Evolutionary conservation across 2,329 filamentous ascomycete genomes (phyloP).

Genomic region (Nigrospora osmanthi): DNA sequence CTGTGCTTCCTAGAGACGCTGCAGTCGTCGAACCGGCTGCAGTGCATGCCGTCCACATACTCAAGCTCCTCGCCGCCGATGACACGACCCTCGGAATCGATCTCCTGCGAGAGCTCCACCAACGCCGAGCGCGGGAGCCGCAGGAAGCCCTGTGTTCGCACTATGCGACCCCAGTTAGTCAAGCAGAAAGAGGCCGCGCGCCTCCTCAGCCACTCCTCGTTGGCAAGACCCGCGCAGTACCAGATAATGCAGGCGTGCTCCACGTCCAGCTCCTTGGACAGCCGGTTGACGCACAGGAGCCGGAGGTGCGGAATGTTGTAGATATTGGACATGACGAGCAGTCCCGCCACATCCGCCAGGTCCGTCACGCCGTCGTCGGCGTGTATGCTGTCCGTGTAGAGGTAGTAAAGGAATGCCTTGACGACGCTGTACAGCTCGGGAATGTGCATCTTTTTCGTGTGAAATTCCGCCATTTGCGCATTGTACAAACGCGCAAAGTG

Average conservation of each 20-base stretch:
- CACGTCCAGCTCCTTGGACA: conserved; percentile 86
- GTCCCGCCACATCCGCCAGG: conserved; percentile 80
- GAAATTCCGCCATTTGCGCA: conserved; percentile 94
- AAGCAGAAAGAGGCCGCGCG: conserved; percentile 84
- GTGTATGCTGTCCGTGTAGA: conserved; percentile 90
- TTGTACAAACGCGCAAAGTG: conserved; percentile 90
- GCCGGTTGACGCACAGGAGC: conserved; percentile 80
- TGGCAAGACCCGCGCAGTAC: conserved; percentile 85
- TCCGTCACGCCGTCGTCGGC: conserved; percentile 66
- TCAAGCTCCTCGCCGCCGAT: conserved; percentile 79
- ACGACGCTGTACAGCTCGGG: conserved; percentile 93
- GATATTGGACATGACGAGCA: conserved; percentile 95
- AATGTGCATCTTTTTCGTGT: conserved; percentile 96
- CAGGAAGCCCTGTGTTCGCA: conserved; percentile 81
- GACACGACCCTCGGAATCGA: conserved; percentile 87
- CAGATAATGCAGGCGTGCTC: conserved; percentile 93
- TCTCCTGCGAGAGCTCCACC: conserved; percentile 87
- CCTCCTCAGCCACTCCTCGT: conserved; percentile 88
- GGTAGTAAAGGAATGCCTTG: conserved; percentile 88
- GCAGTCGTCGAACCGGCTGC: conserved; percentile 34
- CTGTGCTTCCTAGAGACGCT: conserved; percentile 46
- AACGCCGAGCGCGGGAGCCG: conserved; percentile 70
- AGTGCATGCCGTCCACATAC: conserved; percentile 42
- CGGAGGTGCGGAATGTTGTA: conserved; percentile 95
- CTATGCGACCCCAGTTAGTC: conserved; percentile 89